Conservation (phyloP, 768 basidiomycete genomes). For the Tulasnella calospora region DNA sequence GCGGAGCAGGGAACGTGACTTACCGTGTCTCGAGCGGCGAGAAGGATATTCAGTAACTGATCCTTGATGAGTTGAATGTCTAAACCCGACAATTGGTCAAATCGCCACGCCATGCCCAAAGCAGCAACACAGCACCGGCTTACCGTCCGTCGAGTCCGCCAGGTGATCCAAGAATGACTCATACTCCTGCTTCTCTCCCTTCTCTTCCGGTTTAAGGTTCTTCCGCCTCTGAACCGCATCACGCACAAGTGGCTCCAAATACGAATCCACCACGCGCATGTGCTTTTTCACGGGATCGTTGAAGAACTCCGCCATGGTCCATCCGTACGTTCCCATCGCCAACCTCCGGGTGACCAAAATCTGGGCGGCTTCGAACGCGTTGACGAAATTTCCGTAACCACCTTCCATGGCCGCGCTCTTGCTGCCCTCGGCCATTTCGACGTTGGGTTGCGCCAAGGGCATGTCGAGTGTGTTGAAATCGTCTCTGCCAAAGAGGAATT, state of each 20-base stretch:
- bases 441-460: not conserved
- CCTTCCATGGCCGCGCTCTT: conserved; percentile 12
- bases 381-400: conserved; percentile 22
- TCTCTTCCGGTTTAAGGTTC: not conserved
- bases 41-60: conserved; percentile 27
- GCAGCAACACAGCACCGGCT: not conserved
- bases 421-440: not conserved
- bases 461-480: conserved; percentile 21
- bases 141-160: not conserved
- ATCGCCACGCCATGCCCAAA: too few relatives aligned
- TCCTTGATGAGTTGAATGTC: conserved; percentile 15
- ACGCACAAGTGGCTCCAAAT: conserved; percentile 15
- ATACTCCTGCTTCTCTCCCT: conserved; percentile 6
- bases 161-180: conserved; percentile 21
- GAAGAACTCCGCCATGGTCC: conserved; percentile 23
- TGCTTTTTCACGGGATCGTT: not conserved
- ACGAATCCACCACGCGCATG: conserved; percentile 8
- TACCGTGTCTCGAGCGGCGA: conserved; percentile 27
- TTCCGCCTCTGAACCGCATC: conserved; percentile 20
- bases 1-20: not conserved
- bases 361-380: conserved; percentile 26
- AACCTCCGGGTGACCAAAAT: not conserved
- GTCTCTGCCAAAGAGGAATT: conserved; percentile 25
- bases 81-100: not conserved
- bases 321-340: not conserved